Conservation (phyloP, 169 alveolate genomes). For the Perkinsus chesapeaki region DNA sequence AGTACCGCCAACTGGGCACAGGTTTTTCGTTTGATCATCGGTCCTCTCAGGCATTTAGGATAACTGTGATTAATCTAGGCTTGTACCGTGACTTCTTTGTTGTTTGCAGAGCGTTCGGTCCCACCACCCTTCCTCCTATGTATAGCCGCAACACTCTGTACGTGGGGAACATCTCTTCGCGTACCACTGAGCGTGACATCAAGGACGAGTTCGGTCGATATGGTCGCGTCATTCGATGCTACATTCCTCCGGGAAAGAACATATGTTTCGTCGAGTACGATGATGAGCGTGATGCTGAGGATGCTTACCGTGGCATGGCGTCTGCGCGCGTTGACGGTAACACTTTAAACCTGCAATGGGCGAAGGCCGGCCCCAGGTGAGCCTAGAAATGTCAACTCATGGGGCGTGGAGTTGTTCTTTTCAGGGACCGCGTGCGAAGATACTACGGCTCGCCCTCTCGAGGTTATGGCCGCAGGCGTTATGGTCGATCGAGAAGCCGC, state of each 20-base stretch:
- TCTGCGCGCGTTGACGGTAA: neutral
- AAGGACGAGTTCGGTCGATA: neutral
- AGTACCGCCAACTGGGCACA: neutral
- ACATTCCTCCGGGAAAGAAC: constrained; percentile 1
- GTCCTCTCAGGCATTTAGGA: neutral
- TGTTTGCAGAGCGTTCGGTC: constrained; percentile 2
- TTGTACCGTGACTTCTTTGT: neutral
- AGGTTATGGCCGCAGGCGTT: neutral
- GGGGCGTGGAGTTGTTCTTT: neutral
- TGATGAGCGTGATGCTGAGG: neutral
- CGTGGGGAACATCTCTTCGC: constrained; percentile 6
- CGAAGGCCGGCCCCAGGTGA: neutral
- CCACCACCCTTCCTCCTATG: neutral
- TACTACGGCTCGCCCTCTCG: neutral
- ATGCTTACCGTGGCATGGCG: neutral
- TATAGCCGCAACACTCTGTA: constrained; percentile 4
- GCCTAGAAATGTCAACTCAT: neutral
- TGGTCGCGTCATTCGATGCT: neutral
- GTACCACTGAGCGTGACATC: neutral
- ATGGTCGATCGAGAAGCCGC: neutral
- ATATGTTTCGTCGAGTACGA: neutral
- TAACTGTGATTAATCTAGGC: neutral
- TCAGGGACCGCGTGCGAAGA: neutral
- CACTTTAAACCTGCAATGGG: neutral
- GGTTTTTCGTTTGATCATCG: neutral